A percentile compares a stretch with the other conserved stretches of the same genome.
phyloP scores from a whole-genome alignment of 306 rosid species.

The Vigna hirtella region DNA sequence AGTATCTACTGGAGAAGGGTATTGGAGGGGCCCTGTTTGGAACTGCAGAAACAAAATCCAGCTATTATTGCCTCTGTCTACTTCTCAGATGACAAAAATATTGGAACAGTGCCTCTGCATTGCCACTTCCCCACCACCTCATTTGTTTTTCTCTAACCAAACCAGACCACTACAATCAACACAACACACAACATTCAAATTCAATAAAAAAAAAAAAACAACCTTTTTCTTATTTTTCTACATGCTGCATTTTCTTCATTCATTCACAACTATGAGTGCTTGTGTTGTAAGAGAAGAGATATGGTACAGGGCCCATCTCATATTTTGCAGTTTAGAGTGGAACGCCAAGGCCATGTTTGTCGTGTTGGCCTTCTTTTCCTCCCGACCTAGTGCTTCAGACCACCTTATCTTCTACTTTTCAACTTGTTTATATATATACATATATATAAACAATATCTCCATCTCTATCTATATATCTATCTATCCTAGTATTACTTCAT shows the following conservation, averaged over 20 bases:
- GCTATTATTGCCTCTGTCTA: slow-evolving; percentile 73
- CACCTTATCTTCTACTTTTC: slow-evolving; percentile 39
- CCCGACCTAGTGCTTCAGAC: slow-evolving; percentile 40
- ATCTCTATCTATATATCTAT: slow-evolving; percentile 31
- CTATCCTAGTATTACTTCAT: slow-evolving; percentile 50
- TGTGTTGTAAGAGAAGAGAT: slow-evolving; percentile 7
- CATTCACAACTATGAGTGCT: neutral
- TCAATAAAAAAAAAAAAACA: no score
- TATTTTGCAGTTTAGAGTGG: slow-evolving; percentile 48
- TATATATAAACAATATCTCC: slow-evolving; percentile 39
- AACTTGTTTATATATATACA: neutral
- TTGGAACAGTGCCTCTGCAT: slow-evolving; percentile 54
- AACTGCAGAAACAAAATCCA: slow-evolving; percentile 66
- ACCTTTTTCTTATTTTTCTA: neutral
- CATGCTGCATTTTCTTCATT: neutral
- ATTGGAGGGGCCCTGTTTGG: slow-evolving; percentile 62
- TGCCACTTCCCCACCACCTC: slow-evolving; percentile 50
- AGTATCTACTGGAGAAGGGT: slow-evolving; percentile 45
- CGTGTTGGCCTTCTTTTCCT: slow-evolving; percentile 24
- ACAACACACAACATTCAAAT: neutral
- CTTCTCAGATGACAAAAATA: slow-evolving; percentile 63
- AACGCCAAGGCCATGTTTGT: slow-evolving; percentile 51
- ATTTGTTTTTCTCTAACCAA: slow-evolving; percentile 12
- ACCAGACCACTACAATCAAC: neutral
- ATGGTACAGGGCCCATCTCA: slow-evolving; percentile 40